A percentile compares a stretch with the other conserved stretches of the same genome.
Conservation (phyloP, 805 yeast species). For the Hanseniaspora lachancei region DNA sequence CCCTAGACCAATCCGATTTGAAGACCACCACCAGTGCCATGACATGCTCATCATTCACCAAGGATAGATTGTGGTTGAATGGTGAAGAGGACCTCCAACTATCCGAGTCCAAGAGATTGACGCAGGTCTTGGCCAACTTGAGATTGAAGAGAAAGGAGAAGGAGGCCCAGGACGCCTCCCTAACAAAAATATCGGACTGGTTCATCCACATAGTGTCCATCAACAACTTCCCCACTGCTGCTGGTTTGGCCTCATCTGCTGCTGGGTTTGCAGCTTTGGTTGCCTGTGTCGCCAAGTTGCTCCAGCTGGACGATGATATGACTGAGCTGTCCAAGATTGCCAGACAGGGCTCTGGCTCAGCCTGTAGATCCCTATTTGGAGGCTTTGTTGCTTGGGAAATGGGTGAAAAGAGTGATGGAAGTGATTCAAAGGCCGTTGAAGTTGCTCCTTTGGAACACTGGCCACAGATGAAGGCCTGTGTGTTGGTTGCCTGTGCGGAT, state of each 20-base stretch:
- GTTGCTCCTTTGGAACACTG: slow-evolving; percentile 75
- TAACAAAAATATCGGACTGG: slow-evolving; percentile 53
- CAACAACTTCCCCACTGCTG: slow-evolving; percentile 98
- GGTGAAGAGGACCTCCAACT: slow-evolving; percentile 55
- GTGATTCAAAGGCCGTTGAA: slow-evolving; percentile 87
- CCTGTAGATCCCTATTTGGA: slow-evolving; percentile 92
- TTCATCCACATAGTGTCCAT: slow-evolving; percentile 74
- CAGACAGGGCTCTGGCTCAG: slow-evolving; percentile 96
- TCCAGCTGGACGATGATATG: slow-evolving; percentile 68
- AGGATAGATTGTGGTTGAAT: slow-evolving; percentile 72
- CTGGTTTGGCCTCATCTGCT: slow-evolving; percentile 94
- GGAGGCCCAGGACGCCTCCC: slow-evolving; percentile 39
- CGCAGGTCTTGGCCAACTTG: slow-evolving; percentile 64
- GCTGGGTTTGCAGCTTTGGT: slow-evolving; percentile 98
- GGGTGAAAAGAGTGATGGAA: slow-evolving; percentile 68
- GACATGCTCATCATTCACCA: slow-evolving; percentile 40
- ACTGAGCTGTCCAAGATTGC: slow-evolving; percentile 88
- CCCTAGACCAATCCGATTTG: slow-evolving; percentile 79
- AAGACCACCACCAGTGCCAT: slow-evolving; percentile 86
- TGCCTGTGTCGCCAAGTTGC: slow-evolving; percentile 72
- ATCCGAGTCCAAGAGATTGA: slow-evolving; percentile 46
- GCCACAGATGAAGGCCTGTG: slow-evolving; percentile 87
- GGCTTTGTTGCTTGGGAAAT: slow-evolving; percentile 99
- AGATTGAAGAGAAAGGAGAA: slow-evolving; percentile 50
- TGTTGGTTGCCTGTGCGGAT: slow-evolving; percentile 81